These are phyloP conservation scores for Zea luxurians DNA, from an alignment of 176 grass and related monocot genomes.

Conservation along the genomic window DNA sequence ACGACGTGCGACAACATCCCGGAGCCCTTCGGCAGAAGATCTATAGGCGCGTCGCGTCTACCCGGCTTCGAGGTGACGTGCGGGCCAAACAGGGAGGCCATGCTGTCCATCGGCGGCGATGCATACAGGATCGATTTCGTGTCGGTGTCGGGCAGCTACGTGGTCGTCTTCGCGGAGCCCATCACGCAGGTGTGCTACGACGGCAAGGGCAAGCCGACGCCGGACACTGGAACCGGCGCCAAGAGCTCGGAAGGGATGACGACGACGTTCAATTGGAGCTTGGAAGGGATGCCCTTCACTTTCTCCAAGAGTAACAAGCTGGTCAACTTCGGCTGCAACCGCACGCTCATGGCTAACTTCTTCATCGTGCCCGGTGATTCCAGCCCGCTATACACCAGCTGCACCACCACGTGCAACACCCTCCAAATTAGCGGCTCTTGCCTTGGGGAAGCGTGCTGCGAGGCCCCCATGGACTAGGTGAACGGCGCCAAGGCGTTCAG, in stretches of 20 bases:
- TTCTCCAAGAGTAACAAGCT: conserved; percentile 38
- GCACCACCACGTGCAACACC: background rate
- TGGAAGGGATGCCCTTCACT: conserved; percentile 27
- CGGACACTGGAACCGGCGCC: background rate
- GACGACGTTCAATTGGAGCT: no score
- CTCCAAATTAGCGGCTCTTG: background rate
- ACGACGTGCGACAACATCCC: conserved; percentile 1
- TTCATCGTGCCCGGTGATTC: no score
- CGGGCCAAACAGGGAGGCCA: background rate
- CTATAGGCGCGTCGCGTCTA: rapidly evolving
- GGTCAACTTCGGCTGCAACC: conserved; percentile 30
- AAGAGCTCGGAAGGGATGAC: no score
- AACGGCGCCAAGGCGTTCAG: background rate
- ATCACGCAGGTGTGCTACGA: conserved; percentile 31
- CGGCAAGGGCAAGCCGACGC: background rate
- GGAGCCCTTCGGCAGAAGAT: background rate
- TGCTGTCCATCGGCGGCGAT: conserved; percentile 1
- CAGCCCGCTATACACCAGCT: background rate
- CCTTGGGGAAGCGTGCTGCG: background rate
- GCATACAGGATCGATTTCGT: background rate
- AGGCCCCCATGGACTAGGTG: background rate
- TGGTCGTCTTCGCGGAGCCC: conserved; percentile 23
- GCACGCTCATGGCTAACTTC: background rate
- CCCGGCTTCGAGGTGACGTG: conserved; percentile 28
- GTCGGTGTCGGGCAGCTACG: background rate